Evolutionary conservation across 2,329 filamentous ascomycete species (phyloP).

Genomic region (Dactylellina drechsleri): DNA sequence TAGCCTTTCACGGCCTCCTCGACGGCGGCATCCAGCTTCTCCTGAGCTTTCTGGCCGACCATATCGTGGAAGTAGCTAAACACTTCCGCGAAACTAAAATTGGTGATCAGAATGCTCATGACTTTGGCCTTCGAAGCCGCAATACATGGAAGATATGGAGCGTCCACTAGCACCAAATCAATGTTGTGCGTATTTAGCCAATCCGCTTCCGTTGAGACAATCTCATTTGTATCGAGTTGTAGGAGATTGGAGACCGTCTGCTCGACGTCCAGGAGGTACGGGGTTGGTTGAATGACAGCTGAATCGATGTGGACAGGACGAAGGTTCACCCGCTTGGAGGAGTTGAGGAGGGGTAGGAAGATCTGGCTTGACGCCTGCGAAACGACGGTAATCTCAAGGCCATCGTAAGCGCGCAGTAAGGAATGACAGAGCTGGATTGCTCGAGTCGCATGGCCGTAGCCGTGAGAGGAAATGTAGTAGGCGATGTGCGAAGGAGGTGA

Average conservation of each 20-base stretch:
- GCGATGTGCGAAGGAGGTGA: slow-evolving; percentile 43
- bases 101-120: slow-evolving; percentile 42
- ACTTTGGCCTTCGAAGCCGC: slow-evolving; percentile 26
- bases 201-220: slow-evolving; percentile 24
- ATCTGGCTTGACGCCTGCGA: slow-evolving; percentile 47
- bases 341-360: slow-evolving; percentile 47
- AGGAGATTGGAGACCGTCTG: slow-evolving; percentile 36
- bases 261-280: slow-evolving; percentile 36
- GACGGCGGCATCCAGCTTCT: slow-evolving; percentile 9
- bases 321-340: slow-evolving; percentile 30
- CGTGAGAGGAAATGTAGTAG: slow-evolving; percentile 52
- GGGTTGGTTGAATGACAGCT: slow-evolving; percentile 40
- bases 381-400: slow-evolving; percentile 33
- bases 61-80: slow-evolving; percentile 47
- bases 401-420: slow-evolving; percentile 31
- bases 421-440: slow-evolving; percentile 51
- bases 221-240: slow-evolving; percentile 16
- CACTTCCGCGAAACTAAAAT: slow-evolving; percentile 50
- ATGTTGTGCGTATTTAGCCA: slow-evolving; percentile 29
- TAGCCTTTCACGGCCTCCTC: slow-evolving; percentile 28
- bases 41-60: slow-evolving; percentile 2
- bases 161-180: slow-evolving; percentile 38
- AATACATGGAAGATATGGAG: slow-evolving; percentile 32
- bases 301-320: slow-evolving; percentile 43
- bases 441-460: slow-evolving; percentile 49